phyloP scores from a whole-genome alignment of 768 basidiomycete species.

The Lactarius evosmus region DNA sequence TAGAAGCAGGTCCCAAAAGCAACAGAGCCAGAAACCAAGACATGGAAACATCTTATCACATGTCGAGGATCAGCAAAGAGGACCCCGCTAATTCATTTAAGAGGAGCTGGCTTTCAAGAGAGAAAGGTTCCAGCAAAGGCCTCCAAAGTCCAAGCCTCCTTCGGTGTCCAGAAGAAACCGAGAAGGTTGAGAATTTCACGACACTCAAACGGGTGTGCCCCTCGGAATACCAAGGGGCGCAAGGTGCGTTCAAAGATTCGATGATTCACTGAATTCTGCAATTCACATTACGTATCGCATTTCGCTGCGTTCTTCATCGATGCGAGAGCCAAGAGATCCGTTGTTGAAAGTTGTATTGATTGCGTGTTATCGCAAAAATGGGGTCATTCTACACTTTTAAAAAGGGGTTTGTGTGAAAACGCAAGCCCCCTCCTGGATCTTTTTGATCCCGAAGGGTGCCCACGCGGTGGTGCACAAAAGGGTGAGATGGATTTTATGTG shows the following conservation, averaged over 20 bases:
- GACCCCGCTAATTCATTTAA: slow-evolving; percentile 19
- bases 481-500: no score
- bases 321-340: slow-evolving; percentile 83
- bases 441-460: no score
- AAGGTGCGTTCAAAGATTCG: no score
- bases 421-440: neutral
- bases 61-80: slow-evolving; percentile 29
- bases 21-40: slow-evolving; percentile 33
- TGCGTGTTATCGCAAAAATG: slow-evolving; percentile 24
- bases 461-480: no score
- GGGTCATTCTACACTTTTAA: slow-evolving; percentile 29
- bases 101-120: slow-evolving; percentile 34
- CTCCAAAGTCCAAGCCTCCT: slow-evolving; percentile 46
- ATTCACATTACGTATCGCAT: no score
- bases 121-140: slow-evolving; percentile 35
- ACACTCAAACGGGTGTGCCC: slow-evolving; percentile 78
- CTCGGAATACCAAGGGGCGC: slow-evolving; percentile 71
- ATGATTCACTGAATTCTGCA: no score
- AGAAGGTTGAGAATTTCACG: slow-evolving; percentile 48
- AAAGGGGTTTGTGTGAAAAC: slow-evolving; percentile 27
- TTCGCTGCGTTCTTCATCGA: no score
- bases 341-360: slow-evolving; percentile 42
- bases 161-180: slow-evolving; percentile 4
- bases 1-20: no score
- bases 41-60: slow-evolving; percentile 52